These are phyloP conservation scores for Gastrodia elata DNA, from an alignment of 106 monocot genomes.

Conservation along the genomic window DNA sequence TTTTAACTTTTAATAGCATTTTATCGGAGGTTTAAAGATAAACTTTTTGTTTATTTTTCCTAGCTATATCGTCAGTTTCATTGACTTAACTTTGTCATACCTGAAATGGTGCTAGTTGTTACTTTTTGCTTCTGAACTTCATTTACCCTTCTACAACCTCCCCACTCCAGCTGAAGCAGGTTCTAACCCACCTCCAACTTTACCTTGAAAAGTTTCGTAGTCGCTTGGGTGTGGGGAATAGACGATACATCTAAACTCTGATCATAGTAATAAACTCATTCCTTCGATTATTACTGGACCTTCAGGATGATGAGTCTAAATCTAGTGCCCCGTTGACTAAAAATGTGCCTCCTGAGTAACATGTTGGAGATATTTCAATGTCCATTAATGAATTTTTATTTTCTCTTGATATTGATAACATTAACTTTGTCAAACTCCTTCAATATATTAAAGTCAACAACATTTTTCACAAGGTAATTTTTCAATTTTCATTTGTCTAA, in stretches of 20 bases:
- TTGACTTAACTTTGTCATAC: background rate
- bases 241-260: slow-evolving; percentile 84
- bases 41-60: background rate
- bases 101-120: background rate
- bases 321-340: slow-evolving; percentile 6
- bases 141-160: background rate
- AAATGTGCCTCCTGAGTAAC: slow-evolving; percentile 6
- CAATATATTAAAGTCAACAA: slow-evolving; percentile 78
- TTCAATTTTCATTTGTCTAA: background rate
- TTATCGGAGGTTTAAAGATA: background rate
- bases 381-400: slow-evolving; percentile 92
- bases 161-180: slow-evolving; percentile 38
- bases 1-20: background rate
- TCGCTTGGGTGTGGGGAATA: slow-evolving; percentile 68
- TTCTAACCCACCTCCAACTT: slow-evolving; percentile 45
- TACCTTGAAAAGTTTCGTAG: slow-evolving; percentile 57
- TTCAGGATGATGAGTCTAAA: slow-evolving; percentile 11
- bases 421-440: slow-evolving; percentile 78
- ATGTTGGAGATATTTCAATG: slow-evolving; percentile 31
- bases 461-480: slow-evolving; percentile 79
- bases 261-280: slow-evolving; percentile 56
- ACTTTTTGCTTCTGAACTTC: background rate
- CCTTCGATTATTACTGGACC: slow-evolving; percentile 29
- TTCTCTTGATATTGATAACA: slow-evolving; percentile 88
- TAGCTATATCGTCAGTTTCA: background rate